Evolutionary conservation across 2,329 filamentous ascomycete genomes (phyloP).

Genomic region (Lachnellula hyalina): DNA sequence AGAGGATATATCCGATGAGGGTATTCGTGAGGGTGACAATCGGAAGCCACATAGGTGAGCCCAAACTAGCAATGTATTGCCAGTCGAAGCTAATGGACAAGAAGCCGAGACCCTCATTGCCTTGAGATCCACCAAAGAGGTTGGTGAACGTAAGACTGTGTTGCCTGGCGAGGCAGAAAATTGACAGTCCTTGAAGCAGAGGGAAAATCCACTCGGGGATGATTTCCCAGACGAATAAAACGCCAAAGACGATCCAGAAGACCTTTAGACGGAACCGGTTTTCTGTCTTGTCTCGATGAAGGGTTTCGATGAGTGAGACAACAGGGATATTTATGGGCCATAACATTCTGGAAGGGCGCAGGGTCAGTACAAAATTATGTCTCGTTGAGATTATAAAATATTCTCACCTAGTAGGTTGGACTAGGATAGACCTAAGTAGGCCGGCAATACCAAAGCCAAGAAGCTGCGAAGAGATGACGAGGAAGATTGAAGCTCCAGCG

Average conservation of each 20-base stretch:
- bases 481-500: constrained; percentile 53
- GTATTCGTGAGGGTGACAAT: constrained; percentile 32
- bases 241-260: constrained; percentile 28
- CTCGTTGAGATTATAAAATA: background rate
- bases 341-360: constrained; percentile 6
- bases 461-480: constrained; percentile 55
- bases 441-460: constrained; percentile 60
- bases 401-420: constrained; percentile 25
- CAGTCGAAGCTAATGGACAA: constrained; percentile 39
- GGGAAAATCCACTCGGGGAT: constrained; percentile 41
- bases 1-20: constrained; percentile 20
- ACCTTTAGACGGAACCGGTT: constrained; percentile 33
- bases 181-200: constrained; percentile 33
- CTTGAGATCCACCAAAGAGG: constrained; percentile 42
- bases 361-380: background rate
- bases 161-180: constrained; percentile 41
- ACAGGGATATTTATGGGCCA: constrained; percentile 35
- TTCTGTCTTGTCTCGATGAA: constrained; percentile 33
- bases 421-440: constrained; percentile 51
- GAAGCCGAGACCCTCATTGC: constrained; percentile 40
- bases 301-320: constrained; percentile 33
- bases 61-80: constrained; percentile 34
- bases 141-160: constrained; percentile 39
- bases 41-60: constrained; percentile 25
- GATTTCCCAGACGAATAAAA: constrained; percentile 43